Conservation (phyloP, 495 filamentous ascomycete genomes). For the Rhizodiscina lignyota region DNA sequence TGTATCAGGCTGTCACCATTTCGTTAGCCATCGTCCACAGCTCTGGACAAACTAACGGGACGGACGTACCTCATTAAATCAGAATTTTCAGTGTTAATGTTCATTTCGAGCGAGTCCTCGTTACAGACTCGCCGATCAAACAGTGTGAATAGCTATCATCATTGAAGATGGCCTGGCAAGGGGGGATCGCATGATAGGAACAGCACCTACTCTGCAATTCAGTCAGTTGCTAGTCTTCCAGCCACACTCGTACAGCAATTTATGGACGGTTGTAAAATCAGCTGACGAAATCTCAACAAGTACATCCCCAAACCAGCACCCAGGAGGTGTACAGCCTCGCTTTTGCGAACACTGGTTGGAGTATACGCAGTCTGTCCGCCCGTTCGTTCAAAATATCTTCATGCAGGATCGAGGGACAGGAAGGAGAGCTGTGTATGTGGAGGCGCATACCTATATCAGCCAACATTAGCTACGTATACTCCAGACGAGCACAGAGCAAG, state of each 20-base stretch:
- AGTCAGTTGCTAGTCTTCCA: no score
- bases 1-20: no score
- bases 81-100: conserved; percentile 79
- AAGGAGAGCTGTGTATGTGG: conserved; percentile 14
- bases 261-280: conserved; percentile 43
- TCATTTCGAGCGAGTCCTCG: conserved; percentile 43
- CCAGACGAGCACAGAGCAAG: no score
- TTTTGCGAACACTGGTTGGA: no score
- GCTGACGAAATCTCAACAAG: conserved; percentile 97
- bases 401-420: conserved; percentile 30
- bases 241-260: no score
- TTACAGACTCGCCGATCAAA: conserved; percentile 55
- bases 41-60: no score
- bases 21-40: no score
- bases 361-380: conserved; percentile 88
- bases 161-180: no score
- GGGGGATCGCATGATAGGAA: no score
- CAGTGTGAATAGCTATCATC: conserved; percentile 96
- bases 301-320: conserved; percentile 47
- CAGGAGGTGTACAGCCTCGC: conserved; percentile 92
- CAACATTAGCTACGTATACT: no score
- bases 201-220: no score
- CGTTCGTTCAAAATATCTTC: conserved; percentile 95
- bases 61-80: conserved; percentile 89
- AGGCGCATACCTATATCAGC: conserved; percentile 24